Evolutionary conservation across 495 filamentous ascomycete genomes (phyloP).

Genomic region (Tuber indicum): DNA sequence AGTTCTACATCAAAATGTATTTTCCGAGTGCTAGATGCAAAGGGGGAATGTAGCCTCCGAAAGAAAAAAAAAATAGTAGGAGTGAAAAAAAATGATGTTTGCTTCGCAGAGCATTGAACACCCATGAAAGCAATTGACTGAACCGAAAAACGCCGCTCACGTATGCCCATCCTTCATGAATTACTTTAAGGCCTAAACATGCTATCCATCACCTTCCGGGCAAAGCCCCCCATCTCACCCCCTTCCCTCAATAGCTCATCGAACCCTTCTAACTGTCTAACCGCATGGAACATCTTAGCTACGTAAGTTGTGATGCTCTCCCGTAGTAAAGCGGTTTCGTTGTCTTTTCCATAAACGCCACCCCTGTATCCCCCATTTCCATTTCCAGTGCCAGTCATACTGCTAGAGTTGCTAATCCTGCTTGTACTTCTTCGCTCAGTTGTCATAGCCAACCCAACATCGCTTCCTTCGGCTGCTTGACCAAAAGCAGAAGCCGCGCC

Average conservation of each 20-base stretch:
- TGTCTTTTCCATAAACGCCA: conserved; percentile 37
- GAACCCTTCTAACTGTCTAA: conserved; percentile 37
- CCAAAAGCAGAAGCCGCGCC: conserved; percentile 38
- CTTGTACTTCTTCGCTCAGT: conserved; percentile 38
- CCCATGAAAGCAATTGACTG: conserved; percentile 15
- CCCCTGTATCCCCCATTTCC: conserved; percentile 29
- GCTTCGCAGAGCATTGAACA: conserved; percentile 20
- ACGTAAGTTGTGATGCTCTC: conserved; percentile 40
- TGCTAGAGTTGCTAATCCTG: conserved; percentile 31
- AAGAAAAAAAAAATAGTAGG: conserved; percentile 19
- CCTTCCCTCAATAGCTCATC: conserved; percentile 41
- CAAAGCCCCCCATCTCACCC: conserved; percentile 42
- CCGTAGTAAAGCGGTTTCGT: conserved; percentile 38
- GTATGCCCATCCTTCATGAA: background rate
- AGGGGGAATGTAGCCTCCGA: conserved; percentile 33
- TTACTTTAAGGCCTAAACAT: conserved; percentile 39
- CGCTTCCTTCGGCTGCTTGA: conserved; percentile 27
- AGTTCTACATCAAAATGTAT: conserved; percentile 33
- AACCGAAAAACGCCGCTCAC: conserved; percentile 9
- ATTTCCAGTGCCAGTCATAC: conserved; percentile 13
- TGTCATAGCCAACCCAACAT: conserved; percentile 38
- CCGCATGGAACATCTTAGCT: conserved; percentile 42
- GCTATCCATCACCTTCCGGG: conserved; percentile 42
- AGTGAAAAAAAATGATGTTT: conserved; percentile 22
- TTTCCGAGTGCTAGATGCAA: conserved; percentile 30